Evolutionary conservation across 371 early-diverging fungal genomes (phyloP), one percentile per base, ranked within the genome.

Genomic region (Smittium culicis): DNA sequence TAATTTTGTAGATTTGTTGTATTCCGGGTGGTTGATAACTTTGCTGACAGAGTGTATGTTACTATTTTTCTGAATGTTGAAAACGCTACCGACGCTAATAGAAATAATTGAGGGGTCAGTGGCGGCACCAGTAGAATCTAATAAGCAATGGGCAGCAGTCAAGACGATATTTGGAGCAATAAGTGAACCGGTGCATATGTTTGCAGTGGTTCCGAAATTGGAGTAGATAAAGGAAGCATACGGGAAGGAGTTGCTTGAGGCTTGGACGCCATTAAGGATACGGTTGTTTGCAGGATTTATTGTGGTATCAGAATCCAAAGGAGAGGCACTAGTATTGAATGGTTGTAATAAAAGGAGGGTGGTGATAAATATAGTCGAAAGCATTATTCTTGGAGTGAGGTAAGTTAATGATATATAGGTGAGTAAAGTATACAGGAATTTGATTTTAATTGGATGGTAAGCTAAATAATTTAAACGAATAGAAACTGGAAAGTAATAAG

Each of bases 81-180:
- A 5, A 11, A 59, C 5, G n/a, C 60, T 59, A 11, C 60, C 60
- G 27, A 32, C 60, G 31, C 11, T 11, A 32, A 59, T n/a, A 59
- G 31, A 32, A 16, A 59, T n/a, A 11, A 11, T 16, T 59, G 60
- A 59, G n/a, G 60, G n/a, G 20, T 45, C 45, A 20, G 5, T 11
- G 11, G 45, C 11, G 20, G 45, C 5, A 11, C 45, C 45, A 20
- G 54, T 86, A 75, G 57, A n/a, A 57, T 57, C 25, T 8, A n/a
- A 11, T 5, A 56, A 45, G 54, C 76, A 76, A 61, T 76, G 76
- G 1, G 66, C 74, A 8, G 76, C 76, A 0, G 76, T 76, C 57
- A 76, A 54, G 5, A 76, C 70, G 16, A 70, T 68, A 45, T 70
- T 69, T 33, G 71, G 68, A 5, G 74, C 66, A 27, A 76, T 72